Evolutionary conservation across 441 rosid genomes (phyloP), one percentile per base, ranked within the genome.

Genomic region (Gossypium schwendimanii): DNA sequence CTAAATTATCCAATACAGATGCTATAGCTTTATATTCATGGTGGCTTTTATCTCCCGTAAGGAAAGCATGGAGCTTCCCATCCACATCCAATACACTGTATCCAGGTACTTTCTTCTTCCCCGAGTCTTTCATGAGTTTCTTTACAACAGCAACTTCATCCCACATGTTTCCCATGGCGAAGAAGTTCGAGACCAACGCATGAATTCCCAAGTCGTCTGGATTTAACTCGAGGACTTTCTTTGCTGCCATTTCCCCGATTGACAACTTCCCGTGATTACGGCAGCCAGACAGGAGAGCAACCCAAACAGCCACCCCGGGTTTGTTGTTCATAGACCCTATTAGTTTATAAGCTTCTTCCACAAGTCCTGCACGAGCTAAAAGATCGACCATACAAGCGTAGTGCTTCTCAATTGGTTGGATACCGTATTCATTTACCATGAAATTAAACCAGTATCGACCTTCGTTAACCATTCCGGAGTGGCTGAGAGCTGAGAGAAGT

Each of bases 21-120:
- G 75, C 5, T 18, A 86, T 82, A 41, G 77, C 78, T 77, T 76
- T 73, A 66, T 71, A 80, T 65, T 81, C 82, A 69, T 59, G n/a
- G 41, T 86, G 91, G 70, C 83, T 85, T 69, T 84, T 80, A 84
- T 89, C 92, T 84, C 84, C 90, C 88, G 75, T 87, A 12, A 85
- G 69, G 82, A 87, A 91, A 52, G 83, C 84, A 73, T 77, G 78
- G 68, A 78, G 85, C 73, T 84, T 60, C 14, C 91, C 96, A 39
- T 87, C 83, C 52, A 83, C 84, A 75, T 89, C 90, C 31, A 83
- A 83, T 6, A 81, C 84, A 73, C 89, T 82, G 49, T n/a, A 70
- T 7, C 92, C 89, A 2, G 92, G 86, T 15, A 76, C 79, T 63
- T 86, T 88, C 85, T 82, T 82, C 78, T 61, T 74, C 5, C 64